Evolutionary conservation across 352 stramenopile species (phyloP), one percentile per base, ranked within the genome.

Genomic region (Nothophytophthora sp.): DNA sequence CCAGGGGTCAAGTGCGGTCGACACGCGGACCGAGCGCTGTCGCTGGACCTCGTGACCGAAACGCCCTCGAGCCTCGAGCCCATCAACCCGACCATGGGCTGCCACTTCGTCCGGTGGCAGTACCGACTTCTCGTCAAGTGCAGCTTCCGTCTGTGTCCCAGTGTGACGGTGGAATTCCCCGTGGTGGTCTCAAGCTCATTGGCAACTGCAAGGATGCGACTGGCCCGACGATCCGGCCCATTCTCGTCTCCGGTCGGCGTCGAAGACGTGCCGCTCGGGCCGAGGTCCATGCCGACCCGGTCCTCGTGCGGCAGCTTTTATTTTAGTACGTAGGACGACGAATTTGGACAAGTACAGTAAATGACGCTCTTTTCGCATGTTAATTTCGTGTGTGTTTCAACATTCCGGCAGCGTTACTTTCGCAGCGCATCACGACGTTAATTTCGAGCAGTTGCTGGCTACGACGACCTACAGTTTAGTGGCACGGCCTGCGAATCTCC

Each of bases 11-110:
- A 35, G 42, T 24, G 41, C 8, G 35, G 33, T 5, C 41, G 42
- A 2, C 41, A 52, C 23, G 28, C 27, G 0, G 51, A 60, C 22
- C 51, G 35, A 48, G 51, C 51, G 22, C 20, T 60, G 34, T 40
- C 28, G 16, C 12, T 60, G n/a, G 29, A 39, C 29, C 47, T 60
- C 42, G 42, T 54, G 28, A 36, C 20, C 16, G 43, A 54, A 28
- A 54, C 42, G 16, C 50, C 19, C 19, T 59, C 40, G 51, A 38
- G 36, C n/a, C 27, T 47, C 5, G 43, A 60, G 20, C 28, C 51
- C 5, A 60, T 60, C 12, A 60, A 60, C 24, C 43, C 43, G 43
- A 60, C 52, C 11, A 60, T 60, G 35, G 29, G 18, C 15, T 52
- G 51, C 34, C 43, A 49, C 5, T 53, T 55, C 15, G 37, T 47